Percentiles rank a stretch among this genome's conserved stretches.
Conservation (phyloP, 2,329 filamentous ascomycete genomes). For the Septoria petroselini region DNA sequence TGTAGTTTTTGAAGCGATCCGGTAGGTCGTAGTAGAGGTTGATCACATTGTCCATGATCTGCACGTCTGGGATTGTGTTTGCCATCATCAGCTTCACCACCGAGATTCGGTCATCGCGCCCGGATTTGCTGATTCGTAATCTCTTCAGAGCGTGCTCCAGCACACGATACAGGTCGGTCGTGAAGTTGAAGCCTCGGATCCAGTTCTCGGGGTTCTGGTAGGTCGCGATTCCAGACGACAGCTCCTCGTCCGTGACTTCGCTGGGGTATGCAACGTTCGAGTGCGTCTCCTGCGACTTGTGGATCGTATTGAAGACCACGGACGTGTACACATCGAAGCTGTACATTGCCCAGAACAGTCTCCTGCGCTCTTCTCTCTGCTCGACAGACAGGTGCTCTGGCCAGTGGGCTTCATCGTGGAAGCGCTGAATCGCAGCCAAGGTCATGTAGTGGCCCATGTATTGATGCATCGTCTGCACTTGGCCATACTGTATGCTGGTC, state of each 20-base stretch:
- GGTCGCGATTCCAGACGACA: slow-evolving; percentile 33
- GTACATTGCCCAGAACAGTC: slow-evolving; percentile 58
- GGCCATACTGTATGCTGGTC: slow-evolving; percentile 52
- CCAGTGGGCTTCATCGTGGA: slow-evolving; percentile 57
- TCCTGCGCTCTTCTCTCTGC: slow-evolving; percentile 50
- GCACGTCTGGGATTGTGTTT: slow-evolving; percentile 29
- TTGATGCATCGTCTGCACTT: slow-evolving; percentile 50
- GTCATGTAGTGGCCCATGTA: slow-evolving; percentile 53
- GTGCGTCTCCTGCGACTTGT: slow-evolving; percentile 48
- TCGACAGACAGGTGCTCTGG: slow-evolving; percentile 45
- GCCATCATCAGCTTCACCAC: slow-evolving; percentile 29
- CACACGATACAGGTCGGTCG: slow-evolving; percentile 55
- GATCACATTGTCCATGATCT: slow-evolving; percentile 33
- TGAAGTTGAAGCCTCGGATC: slow-evolving; percentile 58
- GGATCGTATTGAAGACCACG: slow-evolving; percentile 52
- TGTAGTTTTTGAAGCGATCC: slow-evolving; percentile 33
- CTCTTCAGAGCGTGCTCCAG: slow-evolving; percentile 50
- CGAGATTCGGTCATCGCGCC: slow-evolving; percentile 27
- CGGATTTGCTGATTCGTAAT: slow-evolving; percentile 24
- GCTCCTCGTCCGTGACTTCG: slow-evolving; percentile 49
- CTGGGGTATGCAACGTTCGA: slow-evolving; percentile 50
- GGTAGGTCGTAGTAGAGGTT: slow-evolving; percentile 35
- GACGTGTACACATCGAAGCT: slow-evolving; percentile 55
- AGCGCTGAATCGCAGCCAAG: slow-evolving; percentile 47
- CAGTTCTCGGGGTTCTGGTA: slow-evolving; percentile 40